phyloP scores from a whole-genome alignment of 2,329 filamentous ascomycete species.

The Coniochaeta prunicola region DNA sequence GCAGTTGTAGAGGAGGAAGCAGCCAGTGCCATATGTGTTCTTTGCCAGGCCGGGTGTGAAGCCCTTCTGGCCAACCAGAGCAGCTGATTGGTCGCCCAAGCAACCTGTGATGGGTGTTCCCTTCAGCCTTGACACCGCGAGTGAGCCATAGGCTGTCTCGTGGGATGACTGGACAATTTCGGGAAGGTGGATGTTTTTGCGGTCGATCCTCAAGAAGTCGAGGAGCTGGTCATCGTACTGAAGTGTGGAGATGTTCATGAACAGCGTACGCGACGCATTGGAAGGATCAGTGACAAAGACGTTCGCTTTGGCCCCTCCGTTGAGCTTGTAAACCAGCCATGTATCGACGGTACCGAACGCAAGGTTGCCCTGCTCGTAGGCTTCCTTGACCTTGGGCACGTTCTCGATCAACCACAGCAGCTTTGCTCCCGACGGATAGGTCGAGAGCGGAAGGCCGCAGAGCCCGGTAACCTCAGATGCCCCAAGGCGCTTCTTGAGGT shows the following conservation, averaged over 20 bases:
- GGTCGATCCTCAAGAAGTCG: slow-evolving; percentile 68
- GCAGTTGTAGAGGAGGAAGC: slow-evolving; percentile 79
- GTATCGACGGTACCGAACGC: slow-evolving; percentile 77
- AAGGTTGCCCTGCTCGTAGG: slow-evolving; percentile 64
- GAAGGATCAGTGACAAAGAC: slow-evolving; percentile 71
- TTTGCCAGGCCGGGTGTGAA: slow-evolving; percentile 72
- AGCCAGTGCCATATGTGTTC: slow-evolving; percentile 82
- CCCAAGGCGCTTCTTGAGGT: slow-evolving; percentile 60
- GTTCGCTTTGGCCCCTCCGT: slow-evolving; percentile 59
- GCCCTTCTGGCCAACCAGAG: slow-evolving; percentile 71
- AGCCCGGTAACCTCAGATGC: slow-evolving; percentile 59
- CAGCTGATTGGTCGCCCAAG: slow-evolving; percentile 75
- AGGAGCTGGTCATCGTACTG: slow-evolving; percentile 68
- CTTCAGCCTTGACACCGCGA: slow-evolving; percentile 54
- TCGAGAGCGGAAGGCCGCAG: slow-evolving; percentile 73
- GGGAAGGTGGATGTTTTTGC: slow-evolving; percentile 63
- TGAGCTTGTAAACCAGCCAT: slow-evolving; percentile 75
- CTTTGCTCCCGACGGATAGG: slow-evolving; percentile 74
- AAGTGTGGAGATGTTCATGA: slow-evolving; percentile 72
- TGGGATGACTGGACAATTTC: slow-evolving; percentile 72
- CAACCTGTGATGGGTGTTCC: slow-evolving; percentile 69
- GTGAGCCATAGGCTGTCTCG: slow-evolving; percentile 56
- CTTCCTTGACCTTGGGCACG: slow-evolving; percentile 56
- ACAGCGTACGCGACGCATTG: slow-evolving; percentile 83
- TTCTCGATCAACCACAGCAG: slow-evolving; percentile 71